A percentile compares a stretch with the other conserved stretches of the same genome.
Conservation (phyloP, 768 basidiomycete species). For the Xerocomellus chrysenteron region DNA sequence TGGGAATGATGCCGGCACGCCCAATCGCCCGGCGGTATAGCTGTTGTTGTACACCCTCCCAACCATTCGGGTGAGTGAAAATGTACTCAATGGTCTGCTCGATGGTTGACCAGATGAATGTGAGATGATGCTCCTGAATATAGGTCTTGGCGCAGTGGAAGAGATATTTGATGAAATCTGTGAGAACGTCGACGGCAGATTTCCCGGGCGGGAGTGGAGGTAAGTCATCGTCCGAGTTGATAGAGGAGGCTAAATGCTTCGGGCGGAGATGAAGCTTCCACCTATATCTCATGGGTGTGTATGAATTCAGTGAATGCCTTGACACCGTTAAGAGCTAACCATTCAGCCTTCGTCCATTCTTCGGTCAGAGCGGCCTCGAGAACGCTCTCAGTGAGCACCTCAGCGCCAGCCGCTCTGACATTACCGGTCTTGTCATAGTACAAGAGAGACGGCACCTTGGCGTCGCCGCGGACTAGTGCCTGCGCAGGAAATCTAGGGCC, state of each 20-base stretch:
- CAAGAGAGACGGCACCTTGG: constrained; percentile 45
- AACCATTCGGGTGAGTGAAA: constrained; percentile 29
- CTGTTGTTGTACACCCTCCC: constrained; percentile 13
- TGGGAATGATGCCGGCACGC: constrained; percentile 20
- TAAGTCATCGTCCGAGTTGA: constrained; percentile 14
- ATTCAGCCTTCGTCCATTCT: constrained; percentile 16
- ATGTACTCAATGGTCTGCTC: constrained; percentile 18
- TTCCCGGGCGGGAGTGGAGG: constrained; percentile 26
- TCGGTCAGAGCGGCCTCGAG: constrained; percentile 36
- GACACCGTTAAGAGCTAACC: constrained; percentile 5
- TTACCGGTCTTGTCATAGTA: constrained; percentile 41
- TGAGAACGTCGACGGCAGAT: background rate
- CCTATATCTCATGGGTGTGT: constrained; percentile 6
- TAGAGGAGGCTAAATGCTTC: constrained; percentile 10
- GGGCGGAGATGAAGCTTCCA: constrained; percentile 28
- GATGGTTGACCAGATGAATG: constrained; percentile 13
- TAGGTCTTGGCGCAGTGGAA: constrained; percentile 12
- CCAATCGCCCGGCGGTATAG: constrained; percentile 20
- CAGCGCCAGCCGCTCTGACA: constrained; percentile 41
- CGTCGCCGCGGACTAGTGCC: constrained; percentile 37
- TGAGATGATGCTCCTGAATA: constrained; percentile 14
- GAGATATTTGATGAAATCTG: background rate
- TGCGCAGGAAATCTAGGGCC: constrained; percentile 37
- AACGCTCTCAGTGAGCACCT: constrained; percentile 33
- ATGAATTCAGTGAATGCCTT: background rate